Evolutionary conservation across 306 rosid species (phyloP).

Genomic region (Mimosa bimucronata): DNA sequence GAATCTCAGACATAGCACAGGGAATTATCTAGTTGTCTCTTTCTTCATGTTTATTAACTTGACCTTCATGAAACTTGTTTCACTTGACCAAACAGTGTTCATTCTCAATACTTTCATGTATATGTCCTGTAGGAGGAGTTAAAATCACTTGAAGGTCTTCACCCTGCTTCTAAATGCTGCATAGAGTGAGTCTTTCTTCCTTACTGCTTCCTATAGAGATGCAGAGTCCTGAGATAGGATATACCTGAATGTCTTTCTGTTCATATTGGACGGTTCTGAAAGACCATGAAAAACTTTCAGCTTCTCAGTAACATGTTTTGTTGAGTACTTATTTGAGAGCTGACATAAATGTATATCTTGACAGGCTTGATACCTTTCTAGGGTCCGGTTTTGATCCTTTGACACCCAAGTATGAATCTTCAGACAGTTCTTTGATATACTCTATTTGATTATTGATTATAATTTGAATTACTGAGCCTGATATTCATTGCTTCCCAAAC

Average conservation of each 20-base stretch:
- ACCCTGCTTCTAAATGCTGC: conserved; percentile 56
- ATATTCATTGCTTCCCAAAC: conserved; percentile 20
- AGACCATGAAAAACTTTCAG: not conserved
- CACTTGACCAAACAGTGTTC: conserved; percentile 9
- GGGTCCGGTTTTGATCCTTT: conserved; percentile 50
- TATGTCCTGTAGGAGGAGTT: conserved; percentile 48
- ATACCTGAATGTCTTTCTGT: no score
- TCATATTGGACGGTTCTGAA: not conserved
- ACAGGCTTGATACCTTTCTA: conserved; percentile 48
- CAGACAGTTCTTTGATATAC: not conserved
- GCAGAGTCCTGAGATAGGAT: not conserved
- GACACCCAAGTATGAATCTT: conserved; percentile 44
- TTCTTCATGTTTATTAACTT: not conserved
- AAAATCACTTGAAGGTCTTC: conserved; percentile 49
- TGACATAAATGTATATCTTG: not conserved
- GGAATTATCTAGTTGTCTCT: not conserved
- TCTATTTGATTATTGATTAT: not conserved
- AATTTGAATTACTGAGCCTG: not conserved
- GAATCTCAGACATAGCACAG: not conserved
- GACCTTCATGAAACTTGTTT: not conserved
- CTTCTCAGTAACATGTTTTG: not conserved
- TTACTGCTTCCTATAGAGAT: not conserved
- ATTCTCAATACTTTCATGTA: conserved; percentile 8
- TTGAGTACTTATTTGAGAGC: conserved; percentile 8
- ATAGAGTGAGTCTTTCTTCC: conserved; percentile 40